Percentiles rank a stretch among this genome's conserved stretches.
These are phyloP conservation scores for Serendipita sp. DNA, from an alignment of 768 basidiomycete genomes.

Conservation along the genomic window DNA sequence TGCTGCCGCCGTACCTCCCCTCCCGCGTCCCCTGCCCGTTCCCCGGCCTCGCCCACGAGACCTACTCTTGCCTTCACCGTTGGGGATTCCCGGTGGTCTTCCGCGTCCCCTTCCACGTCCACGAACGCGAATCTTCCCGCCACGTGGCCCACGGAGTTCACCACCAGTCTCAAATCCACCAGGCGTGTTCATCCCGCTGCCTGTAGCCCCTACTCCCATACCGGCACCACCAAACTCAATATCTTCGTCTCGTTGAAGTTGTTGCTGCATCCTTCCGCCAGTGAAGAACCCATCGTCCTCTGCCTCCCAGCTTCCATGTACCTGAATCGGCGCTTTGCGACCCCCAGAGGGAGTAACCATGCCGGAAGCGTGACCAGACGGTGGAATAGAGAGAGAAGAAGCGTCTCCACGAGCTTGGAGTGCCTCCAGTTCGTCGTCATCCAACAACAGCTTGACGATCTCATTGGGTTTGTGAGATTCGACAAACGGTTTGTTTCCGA, in stretches of 20 bases:
- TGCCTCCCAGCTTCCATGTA: neutral
- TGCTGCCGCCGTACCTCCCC: neutral
- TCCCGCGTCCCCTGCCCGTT: neutral
- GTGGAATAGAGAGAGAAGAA: constrained; percentile 15
- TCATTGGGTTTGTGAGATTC: constrained; percentile 91
- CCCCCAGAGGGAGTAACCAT: constrained; percentile 2
- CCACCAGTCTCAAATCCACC: neutral
- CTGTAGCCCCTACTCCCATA: neutral
- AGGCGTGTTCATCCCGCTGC: constrained; percentile 1
- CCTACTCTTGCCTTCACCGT: neutral
- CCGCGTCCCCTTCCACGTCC: neutral
- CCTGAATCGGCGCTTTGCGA: neutral
- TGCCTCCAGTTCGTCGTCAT: constrained; percentile 71
- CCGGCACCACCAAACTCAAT: constrained; percentile 2
- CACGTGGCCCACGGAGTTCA: neutral
- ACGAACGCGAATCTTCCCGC: neutral
- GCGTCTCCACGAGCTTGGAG: neutral
- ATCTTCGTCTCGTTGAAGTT: neutral
- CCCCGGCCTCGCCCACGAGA: neutral
- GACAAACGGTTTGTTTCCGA: constrained; percentile 88
- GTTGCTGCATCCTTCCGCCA: neutral
- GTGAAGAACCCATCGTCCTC: constrained; percentile 5
- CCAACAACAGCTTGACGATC: constrained; percentile 85
- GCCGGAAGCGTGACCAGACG: constrained; percentile 11
- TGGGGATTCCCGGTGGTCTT: neutral